Conservation (phyloP, 2,329 filamentous ascomycete genomes). For the Fonsecaea pedrosoi region DNA sequence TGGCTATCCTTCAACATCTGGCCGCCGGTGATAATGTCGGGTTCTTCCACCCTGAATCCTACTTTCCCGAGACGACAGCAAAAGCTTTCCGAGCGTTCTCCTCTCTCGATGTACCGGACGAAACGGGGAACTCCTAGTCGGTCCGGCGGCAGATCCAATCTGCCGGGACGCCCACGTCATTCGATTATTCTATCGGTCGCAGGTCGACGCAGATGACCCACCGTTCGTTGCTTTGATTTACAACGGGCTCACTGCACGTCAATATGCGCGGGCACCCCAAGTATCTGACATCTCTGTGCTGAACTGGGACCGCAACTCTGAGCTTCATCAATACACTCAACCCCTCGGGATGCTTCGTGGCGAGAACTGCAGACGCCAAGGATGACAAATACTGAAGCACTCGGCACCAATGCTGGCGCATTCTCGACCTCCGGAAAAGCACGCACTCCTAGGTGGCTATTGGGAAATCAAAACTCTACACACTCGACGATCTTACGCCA, state of each 20-base stretch:
- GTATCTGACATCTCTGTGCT: slow-evolving; percentile 3
- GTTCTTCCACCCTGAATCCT: background rate
- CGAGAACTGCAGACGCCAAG: background rate
- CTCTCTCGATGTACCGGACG: background rate
- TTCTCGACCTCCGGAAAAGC: background rate
- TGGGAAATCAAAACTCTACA: background rate
- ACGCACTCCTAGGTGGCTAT: background rate
- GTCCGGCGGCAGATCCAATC: background rate
- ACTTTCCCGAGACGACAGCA: background rate
- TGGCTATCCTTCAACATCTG: slow-evolving; percentile 27
- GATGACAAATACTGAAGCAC: slow-evolving; percentile 4
- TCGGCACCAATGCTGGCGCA: background rate
- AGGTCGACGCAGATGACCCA: slow-evolving; percentile 15
- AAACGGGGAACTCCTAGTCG: background rate
- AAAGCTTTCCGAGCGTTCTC: background rate
- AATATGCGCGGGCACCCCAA: background rate
- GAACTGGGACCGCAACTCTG: background rate
- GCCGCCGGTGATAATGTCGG: slow-evolving; percentile 29
- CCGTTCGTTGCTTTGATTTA: background rate
- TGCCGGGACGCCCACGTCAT: slow-evolving; percentile 4
- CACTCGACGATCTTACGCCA: background rate
- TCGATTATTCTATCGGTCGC: slow-evolving; percentile 21
- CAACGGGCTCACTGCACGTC: background rate
- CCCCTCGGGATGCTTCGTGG: background rate
- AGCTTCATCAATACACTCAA: background rate